These are phyloP conservation scores for Acanthamoeba castellanii DNA, from an alignment of 208 protist genomes.

Conservation along the genomic window DNA sequence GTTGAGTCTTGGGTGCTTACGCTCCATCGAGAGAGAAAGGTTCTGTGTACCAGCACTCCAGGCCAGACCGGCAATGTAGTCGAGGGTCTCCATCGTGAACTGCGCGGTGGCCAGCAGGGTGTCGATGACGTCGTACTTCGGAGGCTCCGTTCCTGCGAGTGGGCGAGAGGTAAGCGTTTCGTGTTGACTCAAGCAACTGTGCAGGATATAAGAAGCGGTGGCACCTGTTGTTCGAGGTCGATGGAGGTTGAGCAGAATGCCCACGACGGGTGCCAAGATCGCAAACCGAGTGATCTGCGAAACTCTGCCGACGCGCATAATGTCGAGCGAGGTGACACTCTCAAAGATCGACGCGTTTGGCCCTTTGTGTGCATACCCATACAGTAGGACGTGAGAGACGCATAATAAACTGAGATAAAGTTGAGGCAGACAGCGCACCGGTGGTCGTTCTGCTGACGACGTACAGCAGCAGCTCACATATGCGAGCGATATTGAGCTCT, in stretches of 20 bases:
- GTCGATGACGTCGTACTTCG: conserved; percentile 19
- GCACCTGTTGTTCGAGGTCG: not conserved
- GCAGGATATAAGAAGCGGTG: not conserved
- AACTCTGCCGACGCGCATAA: conserved; percentile 37
- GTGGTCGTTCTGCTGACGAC: conserved; percentile 48
- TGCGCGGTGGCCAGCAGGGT: not conserved
- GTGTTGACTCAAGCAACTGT: not conserved
- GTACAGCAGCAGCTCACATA: conserved; percentile 42
- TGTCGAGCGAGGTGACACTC: conserved; percentile 62
- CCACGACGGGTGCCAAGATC: conserved; percentile 59
- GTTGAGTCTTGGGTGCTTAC: not conserved
- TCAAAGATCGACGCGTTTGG: conserved; percentile 59
- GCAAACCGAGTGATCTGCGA: conserved; percentile 24
- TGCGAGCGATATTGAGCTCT: conserved; percentile 63
- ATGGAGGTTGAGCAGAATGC: conserved; percentile 65
- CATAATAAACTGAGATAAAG: not conserved
- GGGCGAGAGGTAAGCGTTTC: not conserved
- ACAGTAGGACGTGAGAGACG: not conserved
- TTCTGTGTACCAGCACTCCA: not conserved
- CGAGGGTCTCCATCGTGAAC: conserved; percentile 45
- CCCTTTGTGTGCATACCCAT: not conserved
- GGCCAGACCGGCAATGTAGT: conserved; percentile 34
- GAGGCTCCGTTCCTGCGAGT: not conserved
- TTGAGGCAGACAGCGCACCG: not conserved
- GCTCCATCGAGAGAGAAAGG: not conserved